These are phyloP conservation scores for Mucor piriformis DNA, from an alignment of 371 early-diverging fungal species.

Conservation along the genomic window DNA sequence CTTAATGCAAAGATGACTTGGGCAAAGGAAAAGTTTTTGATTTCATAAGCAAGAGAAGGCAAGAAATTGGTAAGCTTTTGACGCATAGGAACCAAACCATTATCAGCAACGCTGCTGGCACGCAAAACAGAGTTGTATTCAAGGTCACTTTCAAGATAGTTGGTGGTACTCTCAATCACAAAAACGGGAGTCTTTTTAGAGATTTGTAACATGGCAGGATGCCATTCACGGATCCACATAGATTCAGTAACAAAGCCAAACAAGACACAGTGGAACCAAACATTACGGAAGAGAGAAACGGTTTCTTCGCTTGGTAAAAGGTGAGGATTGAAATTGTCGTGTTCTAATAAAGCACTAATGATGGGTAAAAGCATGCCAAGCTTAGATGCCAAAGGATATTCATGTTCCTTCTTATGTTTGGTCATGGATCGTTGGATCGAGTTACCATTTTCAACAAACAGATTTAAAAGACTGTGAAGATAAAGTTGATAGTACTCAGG, in stretches of 20 bases:
- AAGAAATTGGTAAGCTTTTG: constrained; percentile 35
- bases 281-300: constrained; percentile 77
- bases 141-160: constrained; percentile 88
- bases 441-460: constrained; percentile 77
- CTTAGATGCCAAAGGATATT: constrained; percentile 58
- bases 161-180: constrained; percentile 71
- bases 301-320: constrained; percentile 65
- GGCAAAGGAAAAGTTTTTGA: constrained; percentile 72
- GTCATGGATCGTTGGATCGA: constrained; percentile 56
- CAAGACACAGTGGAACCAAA: constrained; percentile 89
- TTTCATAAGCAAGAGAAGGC: constrained; percentile 56
- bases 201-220: constrained; percentile 64
- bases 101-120: constrained; percentile 64
- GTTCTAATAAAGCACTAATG: constrained; percentile 60
- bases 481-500: constrained; percentile 64
- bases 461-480: constrained; percentile 55
- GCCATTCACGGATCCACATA: constrained; percentile 80
- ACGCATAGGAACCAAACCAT: constrained; percentile 33
- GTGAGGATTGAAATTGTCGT: constrained; percentile 68
- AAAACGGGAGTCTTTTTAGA: constrained; percentile 88
- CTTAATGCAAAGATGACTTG: constrained; percentile 83
- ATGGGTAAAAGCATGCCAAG: constrained; percentile 72
- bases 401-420: constrained; percentile 54
- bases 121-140: constrained; percentile 86
- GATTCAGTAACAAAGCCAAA: constrained; percentile 81